Evolutionary conservation across 1,284 basidiomycete species (phyloP), one percentile per base, ranked within the genome.

Genomic region (Gymnopus androsaceus): DNA sequence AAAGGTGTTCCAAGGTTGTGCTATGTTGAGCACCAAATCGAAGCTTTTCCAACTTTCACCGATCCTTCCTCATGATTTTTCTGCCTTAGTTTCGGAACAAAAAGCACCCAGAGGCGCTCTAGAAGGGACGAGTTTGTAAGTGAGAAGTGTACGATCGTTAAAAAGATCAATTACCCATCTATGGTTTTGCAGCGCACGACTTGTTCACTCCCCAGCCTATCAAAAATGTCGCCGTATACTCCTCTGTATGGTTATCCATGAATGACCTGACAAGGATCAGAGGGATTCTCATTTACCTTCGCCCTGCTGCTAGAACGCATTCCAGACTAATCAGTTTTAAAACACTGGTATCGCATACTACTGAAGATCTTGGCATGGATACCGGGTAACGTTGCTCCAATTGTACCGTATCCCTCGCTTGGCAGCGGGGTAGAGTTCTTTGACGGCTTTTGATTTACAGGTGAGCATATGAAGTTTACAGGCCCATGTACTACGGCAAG

Each of bases 1-100:
- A 57, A n/a, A 64, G 33, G 54, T 59, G 0, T 61, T 47, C 63
- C 73, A 14, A 45, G 69, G 15, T 40, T 78, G 30, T 66, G 66
- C 19, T 60, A 75, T 21, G 59, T 76, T 78, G 45, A 64, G 64
- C 8, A 60, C 64, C 2, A 52, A 1, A 59, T 75, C 28, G 59
- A 64, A 21, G 60, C 71, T n/a, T 28, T 3, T 38, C 3, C 15
- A 19, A 3, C 11, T 36, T 51, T 42, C 5, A 4, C 27, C 15
- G 17, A 17, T 23, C 23, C 21, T 30, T n/a, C 31, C 4, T 14
- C 2, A 36, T n/a, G 2, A 3, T 12, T 41, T 1, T 41, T 28
- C 19, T 6, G 12, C 4, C 15, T n/a, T 21, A 55, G 54, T 49
- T 42, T 15, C 50, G 54, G 54, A 30, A 30, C 17, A 37, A 55